A percentile compares a stretch with the other conserved stretches of the same genome.
Conservation (phyloP, 2,329 filamentous ascomycete species). For the Metarhizium album region DNA sequence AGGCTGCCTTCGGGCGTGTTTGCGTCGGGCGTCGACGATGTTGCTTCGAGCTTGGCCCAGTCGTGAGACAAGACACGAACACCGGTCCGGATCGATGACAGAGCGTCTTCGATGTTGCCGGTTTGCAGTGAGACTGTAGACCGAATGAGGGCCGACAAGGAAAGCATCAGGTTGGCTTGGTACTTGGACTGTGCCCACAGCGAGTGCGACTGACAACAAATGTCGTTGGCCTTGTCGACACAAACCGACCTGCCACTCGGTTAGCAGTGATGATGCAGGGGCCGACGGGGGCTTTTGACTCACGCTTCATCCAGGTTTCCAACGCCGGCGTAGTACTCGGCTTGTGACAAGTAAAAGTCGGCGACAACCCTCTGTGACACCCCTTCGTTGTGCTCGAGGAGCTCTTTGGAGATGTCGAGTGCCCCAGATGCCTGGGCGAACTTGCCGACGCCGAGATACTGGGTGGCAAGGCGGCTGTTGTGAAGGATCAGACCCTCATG, state of each 20-base stretch:
- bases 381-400: constrained; percentile 27
- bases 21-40: constrained; percentile 15
- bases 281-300: constrained; percentile 9
- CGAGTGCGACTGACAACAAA: constrained; percentile 18
- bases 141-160: constrained; percentile 39
- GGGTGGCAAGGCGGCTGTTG: constrained; percentile 37
- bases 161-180: constrained; percentile 21
- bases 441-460: constrained; percentile 43
- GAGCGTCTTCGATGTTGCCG: constrained; percentile 47
- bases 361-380: constrained; percentile 30
- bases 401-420: constrained; percentile 47
- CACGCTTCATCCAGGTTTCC: constrained; percentile 54
- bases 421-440: constrained; percentile 37
- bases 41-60: constrained; percentile 40
- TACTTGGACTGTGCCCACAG: constrained; percentile 24
- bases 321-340: constrained; percentile 62
- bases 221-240: constrained; percentile 29
- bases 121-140: constrained; percentile 55
- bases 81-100: constrained; percentile 45
- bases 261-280: neutral
- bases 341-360: constrained; percentile 56
- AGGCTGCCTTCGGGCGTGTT: constrained; percentile 20
- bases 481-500: constrained; percentile 33
- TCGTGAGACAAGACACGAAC: constrained; percentile 46
- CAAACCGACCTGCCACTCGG: constrained; percentile 15